phyloP scores from a whole-genome alignment of 2,329 filamentous ascomycete species.

The Coleophoma eucalyptorum region DNA sequence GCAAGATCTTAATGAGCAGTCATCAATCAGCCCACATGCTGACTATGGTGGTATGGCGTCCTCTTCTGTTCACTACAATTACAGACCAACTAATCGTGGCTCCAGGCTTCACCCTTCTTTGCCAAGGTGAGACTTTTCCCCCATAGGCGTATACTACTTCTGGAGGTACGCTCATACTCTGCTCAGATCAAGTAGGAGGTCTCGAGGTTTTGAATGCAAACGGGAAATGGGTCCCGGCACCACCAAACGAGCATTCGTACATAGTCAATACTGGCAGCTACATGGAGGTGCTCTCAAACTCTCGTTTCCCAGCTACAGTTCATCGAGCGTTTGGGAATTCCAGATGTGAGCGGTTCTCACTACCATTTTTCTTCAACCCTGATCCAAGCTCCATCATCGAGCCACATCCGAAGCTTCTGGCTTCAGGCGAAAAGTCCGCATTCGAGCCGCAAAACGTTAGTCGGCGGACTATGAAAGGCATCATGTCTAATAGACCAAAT shows the following conservation, averaged over 20 bases:
- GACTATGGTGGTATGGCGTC: slow-evolving; percentile 37
- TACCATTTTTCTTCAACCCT: slow-evolving; percentile 37
- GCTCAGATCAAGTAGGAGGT: slow-evolving; percentile 32
- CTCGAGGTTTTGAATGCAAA: slow-evolving; percentile 38
- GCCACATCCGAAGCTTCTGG: neutral
- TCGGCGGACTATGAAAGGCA: neutral
- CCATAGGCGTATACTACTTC: neutral
- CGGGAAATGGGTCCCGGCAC: slow-evolving; percentile 36
- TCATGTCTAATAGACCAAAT: neutral
- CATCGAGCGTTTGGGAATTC: slow-evolving; percentile 30
- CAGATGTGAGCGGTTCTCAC: slow-evolving; percentile 25
- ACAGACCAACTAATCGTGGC: neutral
- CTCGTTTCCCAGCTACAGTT: slow-evolving; percentile 37
- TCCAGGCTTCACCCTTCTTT: neutral
- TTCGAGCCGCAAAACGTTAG: neutral
- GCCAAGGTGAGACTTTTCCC: neutral
- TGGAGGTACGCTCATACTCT: slow-evolving; percentile 13
- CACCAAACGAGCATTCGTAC: slow-evolving; percentile 33
- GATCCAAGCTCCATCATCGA: neutral
- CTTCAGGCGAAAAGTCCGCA: neutral
- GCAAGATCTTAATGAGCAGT: slow-evolving; percentile 16
- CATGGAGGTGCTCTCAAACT: slow-evolving; percentile 35
- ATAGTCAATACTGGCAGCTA: slow-evolving; percentile 41
- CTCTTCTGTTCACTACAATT: slow-evolving; percentile 10
- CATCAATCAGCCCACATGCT: slow-evolving; percentile 29